Percentiles rank a stretch among this genome's conserved stretches.
Conservation (phyloP, 1,284 basidiomycete species). For the Leccinum pachyderme region DNA sequence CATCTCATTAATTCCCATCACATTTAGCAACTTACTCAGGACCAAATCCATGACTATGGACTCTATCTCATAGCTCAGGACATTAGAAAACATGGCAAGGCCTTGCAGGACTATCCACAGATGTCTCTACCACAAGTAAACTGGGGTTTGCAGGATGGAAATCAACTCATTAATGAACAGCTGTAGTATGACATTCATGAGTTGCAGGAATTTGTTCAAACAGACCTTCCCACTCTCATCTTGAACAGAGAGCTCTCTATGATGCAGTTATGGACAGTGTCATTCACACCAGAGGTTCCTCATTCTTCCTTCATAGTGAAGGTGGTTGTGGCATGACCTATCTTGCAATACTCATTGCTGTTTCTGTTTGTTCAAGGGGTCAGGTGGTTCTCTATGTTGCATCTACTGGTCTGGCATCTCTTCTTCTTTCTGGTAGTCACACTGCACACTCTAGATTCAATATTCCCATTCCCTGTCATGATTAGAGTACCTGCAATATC, state of each 20-base stretch:
- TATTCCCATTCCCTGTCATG: constrained; percentile 26
- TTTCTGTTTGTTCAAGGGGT: constrained; percentile 24
- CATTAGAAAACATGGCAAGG: constrained; percentile 20
- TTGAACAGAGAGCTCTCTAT: constrained; percentile 8
- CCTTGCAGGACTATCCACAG: too few species aligned
- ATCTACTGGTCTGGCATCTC: constrained; percentile 23
- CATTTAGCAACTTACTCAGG: constrained; percentile 25
- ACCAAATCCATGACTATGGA: constrained; percentile 41
- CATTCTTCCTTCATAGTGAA: constrained; percentile 46
- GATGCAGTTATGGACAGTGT: constrained; percentile 14
- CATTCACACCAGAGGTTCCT: not conserved
- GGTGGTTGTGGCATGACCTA: constrained; percentile 53
- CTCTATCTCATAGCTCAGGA: constrained; percentile 15
- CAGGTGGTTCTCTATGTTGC: constrained; percentile 38
- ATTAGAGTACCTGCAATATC: constrained; percentile 34
- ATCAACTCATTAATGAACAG: too few species aligned
- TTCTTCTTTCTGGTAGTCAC: constrained; percentile 12
- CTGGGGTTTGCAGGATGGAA: too few species aligned
- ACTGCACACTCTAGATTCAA: constrained; percentile 17
- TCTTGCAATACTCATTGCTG: constrained; percentile 41
- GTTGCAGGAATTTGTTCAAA: too few species aligned
- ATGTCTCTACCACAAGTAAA: too few species aligned
- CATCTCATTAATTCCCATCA: not conserved
- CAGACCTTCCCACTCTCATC: not conserved
- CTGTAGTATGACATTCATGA: too few species aligned